phyloP scores from a whole-genome alignment of 176 grass and related monocot genomes.

The Juncus effusus region DNA sequence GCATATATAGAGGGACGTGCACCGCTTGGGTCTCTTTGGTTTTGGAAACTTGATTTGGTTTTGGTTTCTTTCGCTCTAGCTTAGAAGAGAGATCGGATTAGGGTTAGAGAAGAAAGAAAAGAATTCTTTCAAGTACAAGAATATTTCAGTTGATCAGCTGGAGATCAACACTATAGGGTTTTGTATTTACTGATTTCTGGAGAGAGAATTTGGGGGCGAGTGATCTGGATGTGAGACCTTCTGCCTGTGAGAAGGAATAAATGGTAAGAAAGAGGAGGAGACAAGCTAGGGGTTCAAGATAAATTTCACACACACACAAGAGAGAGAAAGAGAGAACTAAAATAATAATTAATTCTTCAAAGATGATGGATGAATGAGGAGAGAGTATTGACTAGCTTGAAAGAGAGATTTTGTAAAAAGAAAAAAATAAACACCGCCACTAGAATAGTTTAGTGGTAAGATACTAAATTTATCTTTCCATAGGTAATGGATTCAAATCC shows the following conservation, averaged over 20 bases:
- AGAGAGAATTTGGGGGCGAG: slow-evolving; percentile 1
- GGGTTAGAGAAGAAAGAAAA: slow-evolving; percentile 29
- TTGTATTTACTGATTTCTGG: slow-evolving; percentile 18
- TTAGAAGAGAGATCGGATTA: slow-evolving; percentile 35
- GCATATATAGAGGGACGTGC: slow-evolving; percentile 96
- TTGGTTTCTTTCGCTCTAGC: slow-evolving; percentile 32
- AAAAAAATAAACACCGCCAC: background rate
- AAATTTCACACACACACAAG: slow-evolving; percentile 4
- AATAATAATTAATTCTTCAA: slow-evolving; percentile 3
- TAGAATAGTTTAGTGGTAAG: too few relatives aligned
- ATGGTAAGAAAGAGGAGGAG: slow-evolving; percentile 5
- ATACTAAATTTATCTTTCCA: too few relatives aligned
- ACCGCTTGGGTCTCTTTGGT: slow-evolving; percentile 39
- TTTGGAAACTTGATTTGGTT: slow-evolving; percentile 18
- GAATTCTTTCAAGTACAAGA: slow-evolving; percentile 60
- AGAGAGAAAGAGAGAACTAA: background rate
- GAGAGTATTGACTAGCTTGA: slow-evolving; percentile 17
- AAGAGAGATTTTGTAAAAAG: slow-evolving; percentile 19
- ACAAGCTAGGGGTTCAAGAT: slow-evolving; percentile 18
- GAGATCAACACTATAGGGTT: slow-evolving; percentile 33
- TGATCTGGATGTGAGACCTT: slow-evolving; percentile 6
- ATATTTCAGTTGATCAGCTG: slow-evolving; percentile 59
- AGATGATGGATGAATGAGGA: slow-evolving; percentile 18
- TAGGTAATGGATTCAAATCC: too few relatives aligned
- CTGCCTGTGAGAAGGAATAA: background rate